Base-by-base conservation (phyloP, 306 rosid genomes). In the Castanospermum australe region DNA sequence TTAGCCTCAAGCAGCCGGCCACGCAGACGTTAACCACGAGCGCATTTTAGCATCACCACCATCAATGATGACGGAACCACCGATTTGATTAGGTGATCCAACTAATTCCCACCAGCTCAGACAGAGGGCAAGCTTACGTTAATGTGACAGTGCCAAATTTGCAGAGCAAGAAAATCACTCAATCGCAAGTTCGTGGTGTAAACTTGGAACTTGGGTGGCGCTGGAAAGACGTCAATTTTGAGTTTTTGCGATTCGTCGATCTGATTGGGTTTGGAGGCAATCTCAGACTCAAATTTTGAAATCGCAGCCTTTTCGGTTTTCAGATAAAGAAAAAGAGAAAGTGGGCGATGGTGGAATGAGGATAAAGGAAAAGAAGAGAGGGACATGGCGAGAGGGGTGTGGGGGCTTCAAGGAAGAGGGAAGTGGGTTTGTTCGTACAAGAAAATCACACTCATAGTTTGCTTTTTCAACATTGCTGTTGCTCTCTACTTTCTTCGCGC, bases 401-500 rank as follows among this genome's bases (percentile, higher is more conserved):
- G 92, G 92, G 87, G 86, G 51, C 32, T 84, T 86, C 90, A 87
- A 59, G 89, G 84, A 30, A 86, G 92, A 92, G 82, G 87, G 14
- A 91, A 86, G 79, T 87, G 87, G 92, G 64, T 79, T 63, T 93
- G 89, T 83, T 95, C 98, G 6, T 95, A 89, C 90, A 93, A 89
- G 94, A 95, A 83, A 79, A 84, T 90, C 77, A 89, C 99, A 79
- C 83, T 93, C 64, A 9, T 86, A 18, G 86, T 93, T 79, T 92
- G 99, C 81, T 82, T 88, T 79, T 59, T 95, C 90, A 95, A 95
- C 89, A 95, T 95, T 83, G 86, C 86, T n/a, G 81, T 93, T 78
- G 96, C 99, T 72, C 97, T 95, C 76, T 93, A 73, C 81, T 90
- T 91, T 84, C 91, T 95, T 81, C 99, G 90, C 14, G 86, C 89